Percentiles rank a stretch among this genome's conserved stretches.
Evolutionary conservation across 495 filamentous ascomycete genomes (phyloP).

Genomic region (Talaromyces borbonicus): DNA sequence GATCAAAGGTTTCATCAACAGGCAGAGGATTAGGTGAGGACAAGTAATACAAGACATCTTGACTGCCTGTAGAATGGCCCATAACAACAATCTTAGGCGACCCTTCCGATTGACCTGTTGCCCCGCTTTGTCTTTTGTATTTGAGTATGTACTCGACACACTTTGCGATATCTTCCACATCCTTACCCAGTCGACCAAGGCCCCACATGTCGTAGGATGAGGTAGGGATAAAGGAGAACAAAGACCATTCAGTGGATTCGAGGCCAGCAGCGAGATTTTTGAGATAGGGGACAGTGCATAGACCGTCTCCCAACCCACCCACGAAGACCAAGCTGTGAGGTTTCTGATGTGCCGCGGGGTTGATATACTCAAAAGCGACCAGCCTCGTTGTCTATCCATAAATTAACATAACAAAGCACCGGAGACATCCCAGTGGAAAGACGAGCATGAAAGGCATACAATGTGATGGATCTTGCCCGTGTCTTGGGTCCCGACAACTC

Average conservation of each 20-base stretch:
- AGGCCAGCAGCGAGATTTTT: slow-evolving; percentile 43
- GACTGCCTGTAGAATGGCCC: slow-evolving; percentile 83
- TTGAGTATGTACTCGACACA: slow-evolving; percentile 61
- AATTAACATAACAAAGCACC: not conserved
- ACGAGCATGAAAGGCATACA: not conserved
- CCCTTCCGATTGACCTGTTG: slow-evolving; percentile 7
- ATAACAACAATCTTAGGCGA: slow-evolving; percentile 65
- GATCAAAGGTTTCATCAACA: slow-evolving; percentile 10
- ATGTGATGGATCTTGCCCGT: slow-evolving; percentile 6
- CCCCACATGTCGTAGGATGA: slow-evolving; percentile 70
- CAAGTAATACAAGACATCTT: slow-evolving; percentile 79
- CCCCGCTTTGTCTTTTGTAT: slow-evolving; percentile 16
- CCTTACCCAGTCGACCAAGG: slow-evolving; percentile 51
- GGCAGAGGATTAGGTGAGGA: slow-evolving; percentile 24
- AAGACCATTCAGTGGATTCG: slow-evolving; percentile 46
- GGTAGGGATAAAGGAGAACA: slow-evolving; percentile 52
- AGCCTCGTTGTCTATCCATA: slow-evolving; percentile 38
- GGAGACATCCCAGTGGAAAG: not conserved
- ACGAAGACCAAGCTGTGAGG: slow-evolving; percentile 72
- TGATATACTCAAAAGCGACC: slow-evolving; percentile 48
- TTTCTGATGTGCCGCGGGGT: slow-evolving; percentile 21
- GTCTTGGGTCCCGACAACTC: slow-evolving; percentile 6
- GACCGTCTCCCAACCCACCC: slow-evolving; percentile 73
- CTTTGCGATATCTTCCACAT: slow-evolving; percentile 62
- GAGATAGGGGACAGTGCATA: slow-evolving; percentile 58